Base-by-base conservation (phyloP, 257 asterid genomes). In the Catharanthus roseus region DNA sequence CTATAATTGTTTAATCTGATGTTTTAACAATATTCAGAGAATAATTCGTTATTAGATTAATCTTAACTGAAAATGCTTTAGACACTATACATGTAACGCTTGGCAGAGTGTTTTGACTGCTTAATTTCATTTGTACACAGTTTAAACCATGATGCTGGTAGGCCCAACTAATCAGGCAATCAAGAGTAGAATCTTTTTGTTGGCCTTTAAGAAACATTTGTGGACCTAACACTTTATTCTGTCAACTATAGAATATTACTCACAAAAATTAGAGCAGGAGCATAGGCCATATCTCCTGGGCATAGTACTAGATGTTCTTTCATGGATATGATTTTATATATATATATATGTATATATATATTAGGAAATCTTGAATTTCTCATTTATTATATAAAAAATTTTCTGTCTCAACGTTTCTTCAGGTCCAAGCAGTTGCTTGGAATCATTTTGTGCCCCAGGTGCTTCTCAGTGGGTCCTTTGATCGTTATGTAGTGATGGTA, bases 381-480 rank as follows among this genome's bases (percentile, higher is more conserved):
- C n/a, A n/a, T n/a, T n/a, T n/a, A n/a, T n/a, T n/a, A n/a, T n/a
- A n/a, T n/a, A n/a, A n/a, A n/a, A n/a, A n/a, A n/a, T n/a, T 55
- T 15, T 19, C 1, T 16, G 31, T 65, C 65, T 18, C 24, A 69
- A 56, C 55, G 31, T 68, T 70, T 62, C 69, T 63, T 77, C 86
- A 91, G 97, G 97, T 95, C 57, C 98, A 95, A 86, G 91, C 97
- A 72, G 85, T 95, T 72, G 97, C 99, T 7, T 91, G 97, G 95
- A 91, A 87, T 85, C 86, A 71, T 69, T 77, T 77, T 76, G 80
- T 79, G 13, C 96, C 93, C 9, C 84, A 88, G 77, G 93, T 89
- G 84, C 96, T 95, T 76, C 96, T 95, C 28, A 88, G 95, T 76
- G 97, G 99, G 62, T 95, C 99, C 41, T 89, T 95, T 47, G 97